These are phyloP conservation scores for Apiospora rasikravindrae DNA, from an alignment of 2,329 filamentous ascomycete species.

Conservation along the genomic window DNA sequence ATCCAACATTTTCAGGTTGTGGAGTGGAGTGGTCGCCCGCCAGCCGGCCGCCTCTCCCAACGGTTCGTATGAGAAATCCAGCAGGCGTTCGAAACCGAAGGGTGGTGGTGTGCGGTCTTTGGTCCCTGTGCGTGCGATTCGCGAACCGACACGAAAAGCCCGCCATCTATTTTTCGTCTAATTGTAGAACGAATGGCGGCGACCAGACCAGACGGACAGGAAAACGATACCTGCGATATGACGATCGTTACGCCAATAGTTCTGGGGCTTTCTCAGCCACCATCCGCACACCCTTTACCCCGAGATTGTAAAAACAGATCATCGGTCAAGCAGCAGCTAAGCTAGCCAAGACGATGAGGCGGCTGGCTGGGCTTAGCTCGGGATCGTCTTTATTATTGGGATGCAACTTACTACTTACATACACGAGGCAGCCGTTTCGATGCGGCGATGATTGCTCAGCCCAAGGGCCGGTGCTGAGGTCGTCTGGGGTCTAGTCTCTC, in stretches of 20 bases:
- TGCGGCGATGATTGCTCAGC: background rate
- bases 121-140: background rate
- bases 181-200: background rate
- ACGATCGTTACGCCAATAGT: background rate
- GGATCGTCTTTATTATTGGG: background rate
- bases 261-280: background rate
- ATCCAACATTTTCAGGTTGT: background rate
- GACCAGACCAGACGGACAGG: background rate
- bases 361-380: too few species aligned
- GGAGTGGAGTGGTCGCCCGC: background rate
- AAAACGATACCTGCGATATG: background rate
- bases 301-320: constrained; percentile 3
- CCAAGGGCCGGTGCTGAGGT: background rate
- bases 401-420: background rate
- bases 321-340: background rate
- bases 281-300: background rate
- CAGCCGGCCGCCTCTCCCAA: background rate
- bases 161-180: background rate
- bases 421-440: background rate
- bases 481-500: background rate
- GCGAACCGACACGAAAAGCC: background rate
- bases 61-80: background rate
- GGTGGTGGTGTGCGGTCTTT: background rate
- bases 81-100: background rate
- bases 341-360: background rate